Conservation (phyloP, 768 basidiomycete species). For the Auricularia sp. region DNA sequence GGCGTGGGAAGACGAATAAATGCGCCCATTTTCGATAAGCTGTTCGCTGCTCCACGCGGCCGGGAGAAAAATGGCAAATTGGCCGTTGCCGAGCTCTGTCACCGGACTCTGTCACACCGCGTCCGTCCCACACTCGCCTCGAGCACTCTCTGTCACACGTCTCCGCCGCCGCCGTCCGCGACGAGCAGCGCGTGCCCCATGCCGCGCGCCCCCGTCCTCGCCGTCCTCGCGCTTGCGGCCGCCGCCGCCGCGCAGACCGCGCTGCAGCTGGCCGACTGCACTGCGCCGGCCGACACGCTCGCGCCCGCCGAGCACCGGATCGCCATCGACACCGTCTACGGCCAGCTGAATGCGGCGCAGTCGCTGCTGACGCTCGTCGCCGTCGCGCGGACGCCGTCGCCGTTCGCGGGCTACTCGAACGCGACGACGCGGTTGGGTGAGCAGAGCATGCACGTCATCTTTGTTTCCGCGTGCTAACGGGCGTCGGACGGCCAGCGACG, state of each 20-base stretch:
- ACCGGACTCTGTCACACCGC: not conserved
- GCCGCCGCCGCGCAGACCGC: not conserved
- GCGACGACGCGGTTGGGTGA: conserved; percentile 55
- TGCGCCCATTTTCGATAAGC: not conserved
- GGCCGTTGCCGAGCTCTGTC: not conserved
- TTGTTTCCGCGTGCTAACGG: conserved; percentile 1
- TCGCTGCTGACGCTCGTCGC: conserved; percentile 58
- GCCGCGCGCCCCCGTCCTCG: not conserved
- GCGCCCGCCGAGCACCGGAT: conserved; percentile 18
- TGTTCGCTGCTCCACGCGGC: not conserved
- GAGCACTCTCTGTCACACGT: not conserved
- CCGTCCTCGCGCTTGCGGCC: not conserved
- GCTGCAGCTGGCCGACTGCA: not conserved
- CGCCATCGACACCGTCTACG: conserved; percentile 59
- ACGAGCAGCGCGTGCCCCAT: not conserved
- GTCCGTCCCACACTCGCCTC: no score
- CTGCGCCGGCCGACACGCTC: not conserved
- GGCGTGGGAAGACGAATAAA: not conserved
- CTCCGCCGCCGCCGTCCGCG: not conserved
- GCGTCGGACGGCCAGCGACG: conserved; percentile 43
- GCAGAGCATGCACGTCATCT: conserved; percentile 25
- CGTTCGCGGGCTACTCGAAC: conserved; percentile 51
- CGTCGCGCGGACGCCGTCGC: conserved; percentile 49
- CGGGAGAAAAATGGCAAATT: not conserved
- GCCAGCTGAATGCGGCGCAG: conserved; percentile 46